phyloP scores from a whole-genome alignment of 2,329 filamentous ascomycete genomes.

The Trichoderma sp. region DNA sequence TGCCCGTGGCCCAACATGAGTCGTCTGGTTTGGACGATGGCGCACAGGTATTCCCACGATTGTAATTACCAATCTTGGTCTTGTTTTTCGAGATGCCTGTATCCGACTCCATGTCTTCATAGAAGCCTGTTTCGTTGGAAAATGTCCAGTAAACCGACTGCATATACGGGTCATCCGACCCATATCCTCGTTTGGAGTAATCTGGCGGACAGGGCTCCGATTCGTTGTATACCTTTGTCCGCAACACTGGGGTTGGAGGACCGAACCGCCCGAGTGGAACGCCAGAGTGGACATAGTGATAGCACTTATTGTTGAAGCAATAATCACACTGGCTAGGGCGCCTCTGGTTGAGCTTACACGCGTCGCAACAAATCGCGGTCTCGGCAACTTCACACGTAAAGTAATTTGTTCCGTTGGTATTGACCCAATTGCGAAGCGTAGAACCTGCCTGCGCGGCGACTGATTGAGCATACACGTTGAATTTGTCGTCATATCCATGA shows the following conservation, averaged over 20 bases:
- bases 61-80: neutral
- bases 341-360: neutral
- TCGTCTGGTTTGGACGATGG: neutral
- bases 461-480: slow-evolving; percentile 13
- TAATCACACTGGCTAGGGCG: neutral
- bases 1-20: neutral
- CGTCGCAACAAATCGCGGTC: neutral
- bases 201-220: slow-evolving; percentile 4
- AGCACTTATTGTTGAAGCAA: neutral
- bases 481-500: slow-evolving; percentile 24
- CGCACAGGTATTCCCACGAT: neutral
- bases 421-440: neutral
- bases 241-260: neutral
- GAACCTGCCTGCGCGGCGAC: neutral
- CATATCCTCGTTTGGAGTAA: slow-evolving; percentile 6
- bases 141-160: neutral
- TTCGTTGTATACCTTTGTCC: neutral
- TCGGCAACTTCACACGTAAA: neutral
- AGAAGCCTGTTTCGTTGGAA: neutral
- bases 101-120: neutral
- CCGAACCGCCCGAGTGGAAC: neutral
- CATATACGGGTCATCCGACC: neutral
- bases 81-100: neutral
- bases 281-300: neutral
- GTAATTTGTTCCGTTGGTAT: neutral